These are phyloP conservation scores for Stagonosporopsis vannaccii DNA, from an alignment of 2,329 filamentous ascomycete species.

Conservation along the genomic window DNA sequence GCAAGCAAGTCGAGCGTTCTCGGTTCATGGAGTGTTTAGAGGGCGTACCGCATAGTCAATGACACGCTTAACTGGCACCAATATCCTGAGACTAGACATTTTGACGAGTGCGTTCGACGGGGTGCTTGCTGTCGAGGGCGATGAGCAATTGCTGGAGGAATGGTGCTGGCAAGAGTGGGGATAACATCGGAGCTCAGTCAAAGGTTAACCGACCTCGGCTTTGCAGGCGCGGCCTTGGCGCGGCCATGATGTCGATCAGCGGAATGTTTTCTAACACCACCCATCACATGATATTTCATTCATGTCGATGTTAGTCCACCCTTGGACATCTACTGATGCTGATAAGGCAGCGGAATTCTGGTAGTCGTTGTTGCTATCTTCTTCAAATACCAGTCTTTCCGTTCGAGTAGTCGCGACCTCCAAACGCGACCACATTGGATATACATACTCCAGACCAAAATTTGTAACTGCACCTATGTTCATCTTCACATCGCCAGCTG, in stretches of 20 bases:
- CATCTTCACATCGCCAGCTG: too few relatives aligned
- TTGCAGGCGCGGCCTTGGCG: constrained; percentile 25
- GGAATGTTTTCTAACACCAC: neutral
- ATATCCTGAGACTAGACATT: constrained; percentile 60
- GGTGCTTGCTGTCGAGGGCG: constrained; percentile 2
- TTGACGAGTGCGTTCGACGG: constrained; percentile 19
- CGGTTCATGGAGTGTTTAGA: neutral
- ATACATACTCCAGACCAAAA: too few relatives aligned
- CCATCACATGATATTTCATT: neutral
- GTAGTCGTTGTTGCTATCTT: too few relatives aligned
- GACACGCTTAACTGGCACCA: constrained; percentile 65
- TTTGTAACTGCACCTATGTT: too few relatives aligned
- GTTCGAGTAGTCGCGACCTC: too few relatives aligned
- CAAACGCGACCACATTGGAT: too few relatives aligned
- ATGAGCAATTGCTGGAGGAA: constrained; percentile 19
- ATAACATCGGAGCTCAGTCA: constrained; percentile 28
- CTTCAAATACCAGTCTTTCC: too few relatives aligned
- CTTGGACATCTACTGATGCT: too few relatives aligned
- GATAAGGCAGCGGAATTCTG: too few relatives aligned
- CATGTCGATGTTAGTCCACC: too few relatives aligned
- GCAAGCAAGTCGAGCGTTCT: neutral
- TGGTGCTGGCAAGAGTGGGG: constrained; percentile 24
- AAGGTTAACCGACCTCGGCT: constrained; percentile 28
- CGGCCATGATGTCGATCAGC: constrained; percentile 5
- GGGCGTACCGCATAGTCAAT: constrained; percentile 64